Evolutionary conservation across 768 basidiomycete genomes (phyloP).

Genomic region (Trametes villosa): DNA sequence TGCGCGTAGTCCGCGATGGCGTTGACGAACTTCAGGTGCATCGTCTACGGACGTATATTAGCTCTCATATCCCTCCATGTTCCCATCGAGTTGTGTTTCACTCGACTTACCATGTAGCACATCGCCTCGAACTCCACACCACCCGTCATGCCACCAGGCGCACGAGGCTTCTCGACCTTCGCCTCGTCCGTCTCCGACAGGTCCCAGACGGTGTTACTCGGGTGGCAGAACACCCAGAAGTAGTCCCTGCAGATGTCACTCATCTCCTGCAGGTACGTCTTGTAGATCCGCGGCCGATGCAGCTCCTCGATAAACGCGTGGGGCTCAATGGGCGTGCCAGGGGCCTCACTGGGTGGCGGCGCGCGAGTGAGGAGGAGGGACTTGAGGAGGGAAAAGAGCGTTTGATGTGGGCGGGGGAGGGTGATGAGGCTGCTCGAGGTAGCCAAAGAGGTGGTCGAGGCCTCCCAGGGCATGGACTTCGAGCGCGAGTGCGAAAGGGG

Average conservation of each 20-base stretch:
- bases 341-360: conserved; percentile 66
- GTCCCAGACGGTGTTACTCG: conserved; percentile 90
- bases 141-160: conserved; percentile 97
- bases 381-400: conserved; percentile 73
- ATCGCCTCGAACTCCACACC: conserved; percentile 99
- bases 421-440: conserved; percentile 55
- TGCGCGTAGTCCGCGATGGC: conserved; percentile 69
- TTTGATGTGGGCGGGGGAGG: conserved; percentile 75
- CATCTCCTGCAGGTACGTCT: conserved; percentile 80
- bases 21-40: conserved; percentile 87
- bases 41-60: conserved; percentile 58
- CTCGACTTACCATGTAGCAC: conserved; percentile 88
- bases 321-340: conserved; percentile 62
- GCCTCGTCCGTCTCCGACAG: conserved; percentile 82
- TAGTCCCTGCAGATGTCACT: conserved; percentile 92
- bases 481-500: conserved; percentile 33
- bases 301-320: conserved; percentile 82
- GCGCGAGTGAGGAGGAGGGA: conserved; percentile 75
- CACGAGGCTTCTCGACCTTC: conserved; percentile 86
- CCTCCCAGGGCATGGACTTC: conserved; percentile 62
- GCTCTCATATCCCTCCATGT: not conserved
- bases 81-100: no score
- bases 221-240: conserved; percentile 98
- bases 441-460: conserved; percentile 40
- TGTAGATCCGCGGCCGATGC: conserved; percentile 74